These are phyloP conservation scores for Thermochaetoides thermophila DNA, from an alignment of 495 filamentous ascomycete species.

Conservation along the genomic window DNA sequence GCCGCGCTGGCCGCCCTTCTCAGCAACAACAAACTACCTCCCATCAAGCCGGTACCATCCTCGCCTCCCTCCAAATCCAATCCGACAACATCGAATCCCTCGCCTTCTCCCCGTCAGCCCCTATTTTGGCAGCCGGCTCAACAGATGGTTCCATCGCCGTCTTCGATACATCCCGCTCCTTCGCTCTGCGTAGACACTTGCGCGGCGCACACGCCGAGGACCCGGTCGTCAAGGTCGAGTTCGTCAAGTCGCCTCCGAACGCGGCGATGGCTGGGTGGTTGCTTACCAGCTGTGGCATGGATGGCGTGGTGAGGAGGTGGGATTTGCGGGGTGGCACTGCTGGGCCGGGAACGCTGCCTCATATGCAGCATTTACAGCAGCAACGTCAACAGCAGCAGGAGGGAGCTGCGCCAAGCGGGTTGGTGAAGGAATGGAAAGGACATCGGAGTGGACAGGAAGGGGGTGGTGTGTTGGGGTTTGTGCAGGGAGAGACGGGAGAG, in stretches of 20 bases:
- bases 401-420: slow-evolving; percentile 37
- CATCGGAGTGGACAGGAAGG: slow-evolving; percentile 66
- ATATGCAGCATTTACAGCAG: slow-evolving; percentile 1
- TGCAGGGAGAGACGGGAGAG: slow-evolving; percentile 53
- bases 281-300: slow-evolving; percentile 70
- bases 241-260: slow-evolving; percentile 37
- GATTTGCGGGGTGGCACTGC: slow-evolving; percentile 69
- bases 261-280: slow-evolving; percentile 35
- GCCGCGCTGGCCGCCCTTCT: too few relatives aligned
- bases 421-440: slow-evolving; percentile 68
- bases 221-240: slow-evolving; percentile 84
- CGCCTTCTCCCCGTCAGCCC: slow-evolving; percentile 49
- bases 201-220: slow-evolving; percentile 66
- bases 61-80: slow-evolving; percentile 53
- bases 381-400: neutral
- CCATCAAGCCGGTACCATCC: slow-evolving; percentile 62
- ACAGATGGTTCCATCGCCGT: slow-evolving; percentile 85
- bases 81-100: slow-evolving; percentile 63
- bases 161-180: slow-evolving; percentile 71
- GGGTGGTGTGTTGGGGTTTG: slow-evolving; percentile 79
- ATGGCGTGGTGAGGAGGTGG: slow-evolving; percentile 78
- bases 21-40: too few relatives aligned
- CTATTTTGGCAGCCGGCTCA: slow-evolving; percentile 73
- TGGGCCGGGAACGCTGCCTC: slow-evolving; percentile 9
- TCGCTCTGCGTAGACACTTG: slow-evolving; percentile 68